Evolutionary conservation across 139 green algal species (phyloP).

Genomic region (Ettlia oleoabundans): DNA sequence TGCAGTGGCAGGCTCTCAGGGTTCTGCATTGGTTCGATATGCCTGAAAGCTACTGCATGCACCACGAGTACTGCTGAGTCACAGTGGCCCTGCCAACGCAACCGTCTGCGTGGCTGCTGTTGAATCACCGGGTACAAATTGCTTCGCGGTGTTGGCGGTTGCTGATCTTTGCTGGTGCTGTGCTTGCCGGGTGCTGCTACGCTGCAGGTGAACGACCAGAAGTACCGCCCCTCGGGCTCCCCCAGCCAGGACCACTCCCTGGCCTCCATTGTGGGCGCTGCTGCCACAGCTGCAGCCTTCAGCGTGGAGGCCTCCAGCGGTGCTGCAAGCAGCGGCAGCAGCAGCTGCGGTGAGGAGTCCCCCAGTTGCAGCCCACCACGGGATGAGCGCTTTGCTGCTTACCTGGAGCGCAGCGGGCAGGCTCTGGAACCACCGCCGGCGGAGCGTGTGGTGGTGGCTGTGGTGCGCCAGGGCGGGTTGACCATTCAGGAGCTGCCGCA

Average conservation of each 20-base stretch:
- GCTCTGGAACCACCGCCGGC: constrained; percentile 6
- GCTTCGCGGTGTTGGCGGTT: no score
- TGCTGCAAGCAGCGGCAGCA: neutral
- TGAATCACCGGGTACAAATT: no score
- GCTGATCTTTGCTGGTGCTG: no score
- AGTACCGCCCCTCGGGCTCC: constrained; percentile 57
- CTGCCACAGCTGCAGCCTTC: neutral
- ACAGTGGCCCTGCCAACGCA: no score
- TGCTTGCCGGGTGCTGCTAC: neutral
- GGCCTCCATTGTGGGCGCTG: neutral
- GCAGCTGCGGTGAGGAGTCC: neutral
- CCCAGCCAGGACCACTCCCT: constrained; percentile 48
- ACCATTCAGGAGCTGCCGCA: constrained; percentile 21
- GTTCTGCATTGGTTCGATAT: neutral
- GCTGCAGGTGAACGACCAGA: constrained; percentile 52
- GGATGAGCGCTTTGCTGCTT: constrained; percentile 36
- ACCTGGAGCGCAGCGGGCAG: constrained; percentile 37
- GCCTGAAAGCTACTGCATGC: no score
- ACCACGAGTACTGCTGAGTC: no score
- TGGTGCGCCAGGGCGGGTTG: constrained; percentile 22
- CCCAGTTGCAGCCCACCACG: neutral
- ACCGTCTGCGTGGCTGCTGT: no score
- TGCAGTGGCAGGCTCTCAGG: neutral
- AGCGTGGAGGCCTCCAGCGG: neutral
- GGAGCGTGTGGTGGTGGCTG: constrained; percentile 29